These are phyloP conservation scores for Carex sylvatica DNA, from an alignment of 202 grass and related monocot genomes.

Conservation along the genomic window DNA sequence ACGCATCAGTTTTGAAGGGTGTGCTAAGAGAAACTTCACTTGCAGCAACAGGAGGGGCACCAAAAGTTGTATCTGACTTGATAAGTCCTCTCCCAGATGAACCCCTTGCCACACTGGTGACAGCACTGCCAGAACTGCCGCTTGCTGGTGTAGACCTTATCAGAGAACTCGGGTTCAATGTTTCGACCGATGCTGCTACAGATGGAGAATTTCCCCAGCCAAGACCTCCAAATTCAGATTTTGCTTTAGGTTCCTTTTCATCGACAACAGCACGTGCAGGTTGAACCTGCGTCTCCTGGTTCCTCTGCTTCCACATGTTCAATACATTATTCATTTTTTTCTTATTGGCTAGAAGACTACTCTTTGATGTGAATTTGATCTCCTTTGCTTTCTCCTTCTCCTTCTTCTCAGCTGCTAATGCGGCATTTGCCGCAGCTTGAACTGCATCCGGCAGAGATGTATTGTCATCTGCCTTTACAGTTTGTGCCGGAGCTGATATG, in stretches of 20 bases:
- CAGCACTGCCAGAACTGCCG: conserved; percentile 62
- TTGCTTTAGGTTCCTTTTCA: conserved; percentile 65
- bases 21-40: conserved; percentile 25
- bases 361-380: conserved; percentile 85
- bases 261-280: conserved; percentile 37
- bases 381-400: conserved; percentile 93
- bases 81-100: conserved; percentile 67
- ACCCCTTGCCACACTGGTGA: conserved; percentile 86
- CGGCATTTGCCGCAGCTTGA: conserved; percentile 88
- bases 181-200: conserved; percentile 22
- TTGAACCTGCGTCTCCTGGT: conserved; percentile 58
- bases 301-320: conserved; percentile 99
- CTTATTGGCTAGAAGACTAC: conserved; percentile 85
- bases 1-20: conserved; percentile 81
- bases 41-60: conserved; percentile 34
- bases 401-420: conserved; percentile 90
- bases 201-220: conserved; percentile 33
- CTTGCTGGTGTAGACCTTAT: conserved; percentile 55
- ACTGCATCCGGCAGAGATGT: conserved; percentile 73
- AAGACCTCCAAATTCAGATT: conserved; percentile 54
- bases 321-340: conserved; percentile 99
- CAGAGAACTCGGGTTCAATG: conserved; percentile 41
- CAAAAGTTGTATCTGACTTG: conserved; percentile 58
- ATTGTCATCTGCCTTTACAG: conserved; percentile 71
- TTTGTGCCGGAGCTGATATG: conserved; percentile 86